phyloP scores from a whole-genome alignment of 306 rosid genomes.

The Malus domestica region ASM211411v1 NC_041803.1:9161001-9161500 shows the following conservation, averaged over 20 bases:
- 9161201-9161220: conserved; percentile 41
- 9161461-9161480: neutral
- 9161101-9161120: conserved; percentile 20
- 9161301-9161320: conserved; percentile 77
- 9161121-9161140: neutral
- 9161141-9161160: conserved; percentile 18
- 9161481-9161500: neutral
- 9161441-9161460: neutral
- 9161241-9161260: conserved; percentile 74
- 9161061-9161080: neutral
- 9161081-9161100: neutral
- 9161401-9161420: neutral
- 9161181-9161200: conserved; percentile 68
- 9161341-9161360: neutral
- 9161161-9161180: conserved; percentile 40
- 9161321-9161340: neutral
- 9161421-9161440: neutral
- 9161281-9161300: conserved; percentile 76
- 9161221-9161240: conserved; percentile 23
- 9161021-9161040: conserved; percentile 8
- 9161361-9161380: neutral
- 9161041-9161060: conserved; percentile 1
- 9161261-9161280: conserved; percentile 84
- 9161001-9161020: neutral
- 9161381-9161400: neutral